Base-by-base conservation (phyloP, 2,329 filamentous ascomycete genomes). In the Nemania bipapillata region DNA sequence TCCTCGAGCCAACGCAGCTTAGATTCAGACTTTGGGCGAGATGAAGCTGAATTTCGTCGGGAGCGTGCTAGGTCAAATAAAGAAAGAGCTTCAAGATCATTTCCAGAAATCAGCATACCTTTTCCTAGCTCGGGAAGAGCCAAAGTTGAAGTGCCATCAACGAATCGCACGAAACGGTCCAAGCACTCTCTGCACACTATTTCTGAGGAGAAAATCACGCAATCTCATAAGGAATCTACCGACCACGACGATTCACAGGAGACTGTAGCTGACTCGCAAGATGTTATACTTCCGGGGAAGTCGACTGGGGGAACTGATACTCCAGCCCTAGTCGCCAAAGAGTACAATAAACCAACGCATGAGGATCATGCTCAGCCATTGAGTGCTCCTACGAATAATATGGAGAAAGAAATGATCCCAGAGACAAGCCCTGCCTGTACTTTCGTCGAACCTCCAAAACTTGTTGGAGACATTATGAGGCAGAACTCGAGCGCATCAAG, bases 191-290 rank as follows among this genome's bases (percentile, higher is more conserved):
- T 20, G 26, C 66, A 17, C 20, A 64, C 52, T 1, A 28, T 35
- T 42, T 63, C 72, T 17, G 71, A 75, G 26, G 56, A 65, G 32
- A 68, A 71, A 53, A 17, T 68, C 17, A 62, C 53, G 11, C 73
- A 74, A 57, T 62, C 61, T n/a, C 15, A 70, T 24, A 68, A 58
- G 15, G 71, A 71, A 64, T 62, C 60, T 30, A 70, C 68, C 12
- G 69, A 70, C 70, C 65, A 74, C 11, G 61, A 67, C 47, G 73
- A 54, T 60, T 77, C 77, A 15, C 76, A 79, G 61, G 76, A 78
- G 65, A 78, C 77, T 6, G 74, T 78, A 17, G 75, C 70, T 11
- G 77, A 79, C 58, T 78, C 77, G 3, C 77, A 79, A 57, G 74
- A 77, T 56, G 52, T 37, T 11, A 28, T 54, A 20, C 37, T 45